These are phyloP conservation scores for Cyphellophora europaea DNA, from an alignment of 2,329 filamentous ascomycete species.

Conservation along the genomic window DNA sequence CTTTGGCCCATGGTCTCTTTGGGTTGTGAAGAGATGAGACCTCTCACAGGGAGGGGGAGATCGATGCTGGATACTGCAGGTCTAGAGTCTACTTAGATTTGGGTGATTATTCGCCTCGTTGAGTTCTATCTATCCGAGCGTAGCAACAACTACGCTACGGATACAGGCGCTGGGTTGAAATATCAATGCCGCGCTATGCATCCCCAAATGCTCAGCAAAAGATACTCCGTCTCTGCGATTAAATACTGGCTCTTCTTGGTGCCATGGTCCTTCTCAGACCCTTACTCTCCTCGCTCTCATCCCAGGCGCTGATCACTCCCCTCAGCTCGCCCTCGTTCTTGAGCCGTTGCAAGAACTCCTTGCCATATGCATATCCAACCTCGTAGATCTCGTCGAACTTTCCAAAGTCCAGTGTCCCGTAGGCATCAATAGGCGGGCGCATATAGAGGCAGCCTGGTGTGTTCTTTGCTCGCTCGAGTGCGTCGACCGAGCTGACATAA, in stretches of 20 bases:
- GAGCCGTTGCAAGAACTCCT: slow-evolving; percentile 67
- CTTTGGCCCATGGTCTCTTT: no score
- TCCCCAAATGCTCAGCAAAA: no score
- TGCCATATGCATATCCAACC: slow-evolving; percentile 78
- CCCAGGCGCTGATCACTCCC: slow-evolving; percentile 36
- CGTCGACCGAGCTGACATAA: slow-evolving; percentile 91
- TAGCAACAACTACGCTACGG: no score
- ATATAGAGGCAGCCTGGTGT: slow-evolving; percentile 91
- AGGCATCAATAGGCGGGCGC: slow-evolving; percentile 86
- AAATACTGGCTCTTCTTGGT: slow-evolving; percentile 70
- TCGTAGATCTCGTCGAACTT: slow-evolving; percentile 97
- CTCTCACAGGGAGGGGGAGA: no score
- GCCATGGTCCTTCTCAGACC: slow-evolving; percentile 70
- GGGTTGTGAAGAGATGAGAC: no score
- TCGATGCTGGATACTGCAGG: no score
- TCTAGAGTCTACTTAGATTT: no score
- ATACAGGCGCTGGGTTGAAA: no score
- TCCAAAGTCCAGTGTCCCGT: slow-evolving; percentile 89
- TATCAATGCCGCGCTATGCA: no score
- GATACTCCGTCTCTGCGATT: no score
- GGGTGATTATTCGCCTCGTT: no score
- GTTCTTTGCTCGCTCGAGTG: slow-evolving; percentile 83
- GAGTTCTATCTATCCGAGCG: no score
- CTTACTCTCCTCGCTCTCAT: slow-evolving; percentile 62
- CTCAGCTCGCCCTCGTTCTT: slow-evolving; percentile 69